These are phyloP conservation scores for Mimosa pudica DNA, from an alignment of 306 rosid species.

Conservation along the genomic window DNA sequence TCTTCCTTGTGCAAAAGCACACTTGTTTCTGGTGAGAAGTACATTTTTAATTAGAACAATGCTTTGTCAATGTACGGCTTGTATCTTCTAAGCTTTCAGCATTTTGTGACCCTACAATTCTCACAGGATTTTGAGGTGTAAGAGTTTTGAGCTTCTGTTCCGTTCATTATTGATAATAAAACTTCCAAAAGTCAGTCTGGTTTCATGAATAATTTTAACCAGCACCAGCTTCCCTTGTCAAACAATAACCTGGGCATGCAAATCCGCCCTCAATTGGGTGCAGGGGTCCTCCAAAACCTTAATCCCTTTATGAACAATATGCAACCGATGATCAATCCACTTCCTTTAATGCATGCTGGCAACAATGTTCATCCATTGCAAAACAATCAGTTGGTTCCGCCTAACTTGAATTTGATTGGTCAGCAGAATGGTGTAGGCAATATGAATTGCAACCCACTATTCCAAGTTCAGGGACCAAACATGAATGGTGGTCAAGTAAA, in stretches of 20 bases:
- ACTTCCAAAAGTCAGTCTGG: conserved; percentile 37
- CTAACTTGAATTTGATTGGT: conserved; percentile 45
- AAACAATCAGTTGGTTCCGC: conserved; percentile 48
- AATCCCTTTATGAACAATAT: conserved; percentile 42
- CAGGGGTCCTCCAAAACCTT: conserved; percentile 41
- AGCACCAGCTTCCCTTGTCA: conserved; percentile 43
- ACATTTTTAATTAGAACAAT: neutral
- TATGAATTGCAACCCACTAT: conserved; percentile 45
- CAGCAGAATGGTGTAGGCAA: conserved; percentile 43
- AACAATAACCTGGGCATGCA: conserved; percentile 47
- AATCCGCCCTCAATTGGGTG: conserved; percentile 53
- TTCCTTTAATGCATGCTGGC: conserved; percentile 49
- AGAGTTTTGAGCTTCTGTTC: conserved; percentile 19
- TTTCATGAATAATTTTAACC: conserved; percentile 43
- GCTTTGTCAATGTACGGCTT: neutral
- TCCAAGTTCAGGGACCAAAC: conserved; percentile 51
- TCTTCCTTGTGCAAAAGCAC: neutral
- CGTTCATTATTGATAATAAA: neutral
- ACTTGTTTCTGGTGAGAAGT: neutral
- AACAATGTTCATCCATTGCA: conserved; percentile 49
- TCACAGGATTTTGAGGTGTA: neutral
- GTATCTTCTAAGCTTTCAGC: neutral
- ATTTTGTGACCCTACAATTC: neutral
- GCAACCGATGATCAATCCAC: conserved; percentile 44
- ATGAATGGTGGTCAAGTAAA: conserved; percentile 51